These are phyloP conservation scores for Simplicillium sp. DNA, from an alignment of 2,329 filamentous ascomycete genomes.

Conservation along the genomic window DNA sequence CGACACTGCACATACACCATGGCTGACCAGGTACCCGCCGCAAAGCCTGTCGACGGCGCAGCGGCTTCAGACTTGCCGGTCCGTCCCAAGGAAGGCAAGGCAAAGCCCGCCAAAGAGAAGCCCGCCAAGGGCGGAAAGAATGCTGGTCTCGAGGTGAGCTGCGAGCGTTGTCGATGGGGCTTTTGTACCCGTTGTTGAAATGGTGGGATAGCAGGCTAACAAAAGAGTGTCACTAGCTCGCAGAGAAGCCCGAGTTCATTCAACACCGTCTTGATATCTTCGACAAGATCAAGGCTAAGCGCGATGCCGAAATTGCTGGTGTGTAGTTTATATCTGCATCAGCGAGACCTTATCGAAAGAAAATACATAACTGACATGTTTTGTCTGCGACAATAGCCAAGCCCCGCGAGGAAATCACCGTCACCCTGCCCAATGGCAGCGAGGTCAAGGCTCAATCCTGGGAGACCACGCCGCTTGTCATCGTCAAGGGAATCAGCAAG, in stretches of 20 bases:
- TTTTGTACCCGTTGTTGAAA: too few relatives aligned
- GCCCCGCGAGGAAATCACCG: constrained; percentile 63
- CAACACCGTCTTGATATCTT: constrained; percentile 79
- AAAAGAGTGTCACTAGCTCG: constrained; percentile 16
- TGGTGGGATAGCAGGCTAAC: constrained; percentile 4
- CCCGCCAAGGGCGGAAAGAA: constrained; percentile 48
- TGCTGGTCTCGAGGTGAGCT: constrained; percentile 39
- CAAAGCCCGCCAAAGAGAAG: constrained; percentile 21
- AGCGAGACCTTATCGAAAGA: background rate
- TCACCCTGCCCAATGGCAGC: constrained; percentile 65
- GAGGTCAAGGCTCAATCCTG: constrained; percentile 69
- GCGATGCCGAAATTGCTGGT: constrained; percentile 61
- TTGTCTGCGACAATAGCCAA: constrained; percentile 31
- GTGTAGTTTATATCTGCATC: constrained; percentile 9
- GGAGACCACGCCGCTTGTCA: constrained; percentile 79
- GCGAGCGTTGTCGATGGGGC: background rate
- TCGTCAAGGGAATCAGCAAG: constrained; percentile 74
- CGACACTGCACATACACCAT: background rate
- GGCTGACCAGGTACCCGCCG: background rate
- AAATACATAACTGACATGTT: too few relatives aligned
- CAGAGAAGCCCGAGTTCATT: constrained; percentile 62
- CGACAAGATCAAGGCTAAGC: constrained; percentile 76
- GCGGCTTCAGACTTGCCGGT: constrained; percentile 22
- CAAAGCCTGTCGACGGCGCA: constrained; percentile 23
- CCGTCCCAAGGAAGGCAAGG: constrained; percentile 26